Evolutionary conservation across 352 stramenopile genomes (phyloP), one percentile per base, ranked within the genome.

Genomic region (Globisporangium rhizosaccharum): DNA sequence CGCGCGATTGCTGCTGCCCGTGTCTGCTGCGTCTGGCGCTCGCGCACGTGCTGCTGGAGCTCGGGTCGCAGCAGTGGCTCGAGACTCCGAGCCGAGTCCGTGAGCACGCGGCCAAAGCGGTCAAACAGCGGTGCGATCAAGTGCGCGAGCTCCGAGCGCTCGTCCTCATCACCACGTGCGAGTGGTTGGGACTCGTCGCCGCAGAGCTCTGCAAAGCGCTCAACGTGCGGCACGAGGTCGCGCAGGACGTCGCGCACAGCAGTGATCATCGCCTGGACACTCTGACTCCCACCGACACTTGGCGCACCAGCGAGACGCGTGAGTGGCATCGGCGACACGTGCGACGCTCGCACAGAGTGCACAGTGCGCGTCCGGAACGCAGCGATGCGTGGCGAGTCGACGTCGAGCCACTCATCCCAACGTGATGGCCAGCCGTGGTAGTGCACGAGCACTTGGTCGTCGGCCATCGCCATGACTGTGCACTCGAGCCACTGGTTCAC

Each of bases 401-500:
- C 90, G 48, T 96, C 76, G 54, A 99, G 91, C 94, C 94, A 98
- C 70, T 99, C 97, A 71, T 99, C 96, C 97, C 97, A 99, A 7
- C 96, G 82, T 36, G 91, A 79, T 1, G 97, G 96, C 96, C 96
- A 99, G 12, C 96, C 96, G 57, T 99, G 97, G 70, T 98, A 99
- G 66, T 98, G 96, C 28, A 99, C 82, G 18, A 98, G 66, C 33
- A 98, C 65, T 57, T 98, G 87, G 28, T 88, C 79, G 10, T 80
- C 68, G 0, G 67, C 68, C 23, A 98, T 85, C 30, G 96, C 86
- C 60, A 98, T 88, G 11, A 99, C 75, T 0, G 96, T 99, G 23
- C 93, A 96, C 79, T 99, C 97, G 1, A 99, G 73, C 97, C 97
- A 99, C 61, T 99, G 96, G 70, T 98, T 97, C 28, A 99, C 96